Evolutionary conservation across 176 grass and related monocot genomes (phyloP).

Genomic region (Otatea glauca): DNA sequence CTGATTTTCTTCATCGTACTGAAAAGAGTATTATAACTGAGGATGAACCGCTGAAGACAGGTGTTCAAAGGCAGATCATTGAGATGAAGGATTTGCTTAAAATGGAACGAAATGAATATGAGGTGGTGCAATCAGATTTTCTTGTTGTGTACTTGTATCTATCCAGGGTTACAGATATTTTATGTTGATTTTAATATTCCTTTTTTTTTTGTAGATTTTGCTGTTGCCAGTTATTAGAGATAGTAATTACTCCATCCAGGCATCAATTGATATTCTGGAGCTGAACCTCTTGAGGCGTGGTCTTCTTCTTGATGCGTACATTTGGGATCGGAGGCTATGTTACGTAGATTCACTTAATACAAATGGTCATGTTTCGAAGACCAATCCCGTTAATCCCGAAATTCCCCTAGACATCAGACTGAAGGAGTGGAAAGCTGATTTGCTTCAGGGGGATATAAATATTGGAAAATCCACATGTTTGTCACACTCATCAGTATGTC

Average conservation of each 20-base stretch:
- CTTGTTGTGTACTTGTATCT: neutral
- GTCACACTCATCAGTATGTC: conserved; percentile 42
- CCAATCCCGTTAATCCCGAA: conserved; percentile 43
- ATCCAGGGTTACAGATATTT: neutral
- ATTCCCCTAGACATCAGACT: conserved; percentile 41
- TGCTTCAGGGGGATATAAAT: conserved; percentile 40
- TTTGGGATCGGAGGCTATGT: conserved; percentile 74
- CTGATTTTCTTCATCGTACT: conserved; percentile 67
- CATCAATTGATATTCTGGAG: conserved; percentile 81
- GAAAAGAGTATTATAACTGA: conserved; percentile 58
- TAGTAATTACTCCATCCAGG: conserved; percentile 48
- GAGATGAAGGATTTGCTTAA: conserved; percentile 83
- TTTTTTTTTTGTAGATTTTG: conserved; percentile 58
- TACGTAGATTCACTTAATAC: conserved; percentile 68
- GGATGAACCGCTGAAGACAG: conserved; percentile 64
- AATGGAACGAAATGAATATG: conserved; percentile 83
- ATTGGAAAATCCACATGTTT: conserved; percentile 40
- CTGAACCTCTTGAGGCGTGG: conserved; percentile 81
- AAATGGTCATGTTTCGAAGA: conserved; percentile 53
- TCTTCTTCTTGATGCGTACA: conserved; percentile 82
- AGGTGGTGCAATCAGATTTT: conserved; percentile 54
- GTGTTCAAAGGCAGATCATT: conserved; percentile 63
- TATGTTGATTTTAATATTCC: conserved; percentile 35
- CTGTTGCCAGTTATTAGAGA: conserved; percentile 72
- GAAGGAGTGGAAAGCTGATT: conserved; percentile 52